Evolutionary conservation across 352 stramenopile genomes (phyloP).

Genomic region (Pythium folliculosum): DNA sequence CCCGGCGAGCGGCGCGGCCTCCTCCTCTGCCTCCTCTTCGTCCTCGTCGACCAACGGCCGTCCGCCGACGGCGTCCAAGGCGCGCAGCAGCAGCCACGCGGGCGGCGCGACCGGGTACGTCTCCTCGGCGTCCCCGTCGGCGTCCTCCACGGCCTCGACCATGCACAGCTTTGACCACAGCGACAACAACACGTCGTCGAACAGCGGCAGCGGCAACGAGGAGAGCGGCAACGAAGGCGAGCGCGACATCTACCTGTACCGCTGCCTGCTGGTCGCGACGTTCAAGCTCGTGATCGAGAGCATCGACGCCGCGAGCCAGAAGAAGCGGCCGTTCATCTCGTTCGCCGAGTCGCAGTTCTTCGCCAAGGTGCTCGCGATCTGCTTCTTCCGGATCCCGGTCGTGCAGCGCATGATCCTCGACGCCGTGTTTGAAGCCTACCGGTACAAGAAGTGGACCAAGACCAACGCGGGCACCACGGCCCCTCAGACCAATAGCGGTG

Average conservation of each 20-base stretch:
- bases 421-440: conserved; percentile 54
- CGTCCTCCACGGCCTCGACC: conserved; percentile 14
- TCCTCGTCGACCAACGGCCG: not conserved
- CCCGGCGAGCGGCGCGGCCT: conserved; percentile 4
- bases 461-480: conserved; percentile 21
- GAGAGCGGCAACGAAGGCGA: conserved; percentile 43
- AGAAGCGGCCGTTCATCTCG: conserved; percentile 53
- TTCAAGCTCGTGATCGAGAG: conserved; percentile 75
- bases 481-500: not conserved
- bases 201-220: conserved; percentile 6
- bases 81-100: conserved; percentile 22
- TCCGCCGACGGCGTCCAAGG: conserved; percentile 11
- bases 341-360: conserved; percentile 64
- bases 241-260: conserved; percentile 62
- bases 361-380: conserved; percentile 67
- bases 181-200: conserved; percentile 9
- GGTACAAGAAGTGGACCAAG: conserved; percentile 53
- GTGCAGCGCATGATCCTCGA: conserved; percentile 58
- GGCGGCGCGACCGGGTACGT: conserved; percentile 1
- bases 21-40: not conserved
- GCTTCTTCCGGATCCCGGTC: conserved; percentile 64
- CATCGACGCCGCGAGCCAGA: conserved; percentile 46
- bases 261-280: conserved; percentile 70
- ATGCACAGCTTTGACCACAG: conserved; percentile 18
- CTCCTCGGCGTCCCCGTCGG: conserved; percentile 15